Evolutionary conservation across 257 asterid genomes (phyloP).

Genomic region (Gardenia jasminoides): DNA sequence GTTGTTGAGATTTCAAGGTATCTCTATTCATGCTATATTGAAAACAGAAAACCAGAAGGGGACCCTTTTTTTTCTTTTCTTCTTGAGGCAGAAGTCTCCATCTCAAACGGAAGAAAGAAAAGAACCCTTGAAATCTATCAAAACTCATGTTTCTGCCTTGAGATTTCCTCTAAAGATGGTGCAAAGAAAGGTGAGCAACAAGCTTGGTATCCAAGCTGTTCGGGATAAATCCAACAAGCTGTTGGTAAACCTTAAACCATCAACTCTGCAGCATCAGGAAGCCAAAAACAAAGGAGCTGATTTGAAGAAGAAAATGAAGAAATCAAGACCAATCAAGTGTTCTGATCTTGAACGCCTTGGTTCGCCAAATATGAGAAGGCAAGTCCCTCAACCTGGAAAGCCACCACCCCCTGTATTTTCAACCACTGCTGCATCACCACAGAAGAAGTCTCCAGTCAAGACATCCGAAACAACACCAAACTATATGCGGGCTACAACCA

Average conservation of each 20-base stretch:
- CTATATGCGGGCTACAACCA: constrained; percentile 85
- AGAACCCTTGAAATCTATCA: not conserved
- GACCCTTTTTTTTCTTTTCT: not conserved
- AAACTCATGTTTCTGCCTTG: constrained; percentile 26
- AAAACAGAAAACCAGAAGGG: constrained; percentile 17
- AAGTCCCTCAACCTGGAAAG: constrained; percentile 35
- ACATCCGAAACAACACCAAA: constrained; percentile 43
- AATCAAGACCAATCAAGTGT: constrained; percentile 51
- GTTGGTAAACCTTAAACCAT: constrained; percentile 31
- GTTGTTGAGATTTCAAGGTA: constrained; percentile 24
- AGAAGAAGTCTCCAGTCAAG: constrained; percentile 14
- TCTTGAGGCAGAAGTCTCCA: too few relatives aligned
- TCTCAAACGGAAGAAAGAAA: not conserved
- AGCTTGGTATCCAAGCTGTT: constrained; percentile 43
- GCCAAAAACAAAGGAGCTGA: constrained; percentile 43
- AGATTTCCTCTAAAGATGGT: constrained; percentile 58
- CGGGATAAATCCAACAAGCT: constrained; percentile 32
- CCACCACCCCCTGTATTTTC: constrained; percentile 22
- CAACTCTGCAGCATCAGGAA: constrained; percentile 44
- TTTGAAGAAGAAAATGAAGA: constrained; percentile 74
- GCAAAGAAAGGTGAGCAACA: constrained; percentile 55
- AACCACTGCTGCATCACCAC: constrained; percentile 17
- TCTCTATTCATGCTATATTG: constrained; percentile 1
- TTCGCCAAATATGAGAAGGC: constrained; percentile 19
- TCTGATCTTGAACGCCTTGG: constrained; percentile 20